Percentiles rank a stretch among this genome's conserved stretches.
Evolutionary conservation across 176 grass and related monocot species (phyloP).

Genomic region (Oryza longistaminata): DNA sequence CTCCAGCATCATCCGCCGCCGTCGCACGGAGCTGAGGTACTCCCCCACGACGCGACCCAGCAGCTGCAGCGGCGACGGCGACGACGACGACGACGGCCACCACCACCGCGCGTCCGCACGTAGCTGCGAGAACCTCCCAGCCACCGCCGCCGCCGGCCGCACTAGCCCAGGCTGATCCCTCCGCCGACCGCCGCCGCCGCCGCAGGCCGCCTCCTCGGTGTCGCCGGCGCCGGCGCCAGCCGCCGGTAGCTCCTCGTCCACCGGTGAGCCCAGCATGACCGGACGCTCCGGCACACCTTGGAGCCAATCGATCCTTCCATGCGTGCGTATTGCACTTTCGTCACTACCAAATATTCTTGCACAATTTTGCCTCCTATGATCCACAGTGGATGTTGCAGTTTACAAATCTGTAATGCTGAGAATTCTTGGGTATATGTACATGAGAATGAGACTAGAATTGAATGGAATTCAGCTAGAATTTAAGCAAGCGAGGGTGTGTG

Average conservation of each 20-base stretch:
- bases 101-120: background rate
- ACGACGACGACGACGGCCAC: background rate
- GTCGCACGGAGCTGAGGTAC: constrained; percentile 34
- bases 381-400: background rate
- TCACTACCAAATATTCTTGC: background rate
- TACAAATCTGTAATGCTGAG: background rate
- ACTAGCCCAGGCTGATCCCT: constrained; percentile 37
- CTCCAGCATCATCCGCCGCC: too few species aligned
- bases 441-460: background rate
- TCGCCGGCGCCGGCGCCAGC: background rate
- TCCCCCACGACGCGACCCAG: constrained; percentile 32
- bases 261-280: constrained; percentile 18
- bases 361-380: background rate
- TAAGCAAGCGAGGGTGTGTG: background rate
- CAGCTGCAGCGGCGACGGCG: constrained; percentile 18
- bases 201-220: background rate
- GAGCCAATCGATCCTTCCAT: constrained; percentile 18
- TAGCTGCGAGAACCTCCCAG: background rate
- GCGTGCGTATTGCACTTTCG: background rate
- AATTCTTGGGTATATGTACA: background rate
- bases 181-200: background rate
- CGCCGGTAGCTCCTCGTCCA: background rate
- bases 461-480: background rate
- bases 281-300: constrained; percentile 12
- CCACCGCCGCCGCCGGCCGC: background rate